Conservation (phyloP, 2,329 filamentous ascomycete species). For the Botrytis pseudocinerea region DNA sequence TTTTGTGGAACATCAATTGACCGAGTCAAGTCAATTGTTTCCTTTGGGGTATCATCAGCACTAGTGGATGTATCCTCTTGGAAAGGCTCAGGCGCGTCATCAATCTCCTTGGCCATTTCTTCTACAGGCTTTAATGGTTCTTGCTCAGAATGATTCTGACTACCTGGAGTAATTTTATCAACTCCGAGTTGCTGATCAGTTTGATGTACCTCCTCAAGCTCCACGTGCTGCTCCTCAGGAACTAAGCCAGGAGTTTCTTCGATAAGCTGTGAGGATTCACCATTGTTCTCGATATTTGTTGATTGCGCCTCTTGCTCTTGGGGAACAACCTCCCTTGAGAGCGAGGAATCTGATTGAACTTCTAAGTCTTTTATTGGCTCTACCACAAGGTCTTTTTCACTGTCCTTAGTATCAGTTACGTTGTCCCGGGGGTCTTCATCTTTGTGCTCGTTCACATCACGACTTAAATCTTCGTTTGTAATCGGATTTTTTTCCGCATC, state of each 20-base stretch:
- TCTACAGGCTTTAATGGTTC: not conserved
- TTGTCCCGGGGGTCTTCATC: not conserved
- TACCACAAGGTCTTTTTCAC: not conserved
- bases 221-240: not conserved
- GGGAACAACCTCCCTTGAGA: not conserved
- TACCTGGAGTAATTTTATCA: not conserved
- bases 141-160: not conserved
- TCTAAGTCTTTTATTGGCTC: not conserved
- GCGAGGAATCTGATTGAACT: not conserved
- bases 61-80: too few relatives aligned
- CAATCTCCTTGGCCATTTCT: not conserved
- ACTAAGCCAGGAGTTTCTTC: not conserved
- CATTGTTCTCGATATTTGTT: not conserved
- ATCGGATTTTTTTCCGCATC: not conserved
- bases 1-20: not conserved
- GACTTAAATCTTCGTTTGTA: not conserved
- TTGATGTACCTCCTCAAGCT: not conserved
- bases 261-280: not conserved
- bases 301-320: not conserved
- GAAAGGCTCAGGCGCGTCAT: not conserved
- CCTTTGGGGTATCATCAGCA: not conserved
- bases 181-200: not conserved
- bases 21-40: not conserved
- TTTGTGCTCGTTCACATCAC: constrained; percentile 2
- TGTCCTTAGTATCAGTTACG: not conserved